Evolutionary conservation across 2,329 filamentous ascomycete genomes (phyloP).

Genomic region (Trichoderma semiorbis): DNA sequence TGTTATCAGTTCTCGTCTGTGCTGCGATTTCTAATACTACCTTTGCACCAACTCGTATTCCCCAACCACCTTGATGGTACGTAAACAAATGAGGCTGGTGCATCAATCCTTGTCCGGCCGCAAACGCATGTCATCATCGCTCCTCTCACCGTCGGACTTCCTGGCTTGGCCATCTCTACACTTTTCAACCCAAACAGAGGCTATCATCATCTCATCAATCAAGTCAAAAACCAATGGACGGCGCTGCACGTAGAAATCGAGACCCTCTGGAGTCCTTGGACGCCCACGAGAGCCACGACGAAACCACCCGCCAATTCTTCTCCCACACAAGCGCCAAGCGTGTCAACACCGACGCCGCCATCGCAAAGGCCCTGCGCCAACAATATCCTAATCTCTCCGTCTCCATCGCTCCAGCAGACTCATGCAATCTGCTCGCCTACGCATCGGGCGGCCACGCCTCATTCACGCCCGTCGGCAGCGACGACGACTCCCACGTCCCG

Average conservation of each 20-base stretch:
- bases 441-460: conserved; percentile 40
- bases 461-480: conserved; percentile 30
- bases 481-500: conserved; percentile 26
- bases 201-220: background rate
- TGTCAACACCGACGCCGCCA: conserved; percentile 42
- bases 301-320: conserved; percentile 28
- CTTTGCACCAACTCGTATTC: background rate
- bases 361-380: conserved; percentile 38
- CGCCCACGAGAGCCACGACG: background rate
- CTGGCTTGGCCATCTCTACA: background rate
- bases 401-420: conserved; percentile 34
- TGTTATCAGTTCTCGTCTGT: background rate
- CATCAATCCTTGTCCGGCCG: background rate
- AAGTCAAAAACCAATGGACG: background rate
- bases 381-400: conserved; percentile 44
- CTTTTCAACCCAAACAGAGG: background rate
- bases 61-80: background rate
- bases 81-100: background rate
- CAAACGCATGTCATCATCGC: background rate
- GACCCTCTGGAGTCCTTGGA: background rate
- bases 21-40: background rate
- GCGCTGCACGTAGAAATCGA: background rate
- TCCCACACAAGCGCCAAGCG: conserved; percentile 40
- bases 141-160: background rate
- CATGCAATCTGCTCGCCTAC: conserved; percentile 40